Percentiles rank a stretch among this genome's conserved stretches.
These are phyloP conservation scores for Malassezia globosa DNA, from an alignment of 1,284 basidiomycete species.

Conservation along the genomic window DNA sequence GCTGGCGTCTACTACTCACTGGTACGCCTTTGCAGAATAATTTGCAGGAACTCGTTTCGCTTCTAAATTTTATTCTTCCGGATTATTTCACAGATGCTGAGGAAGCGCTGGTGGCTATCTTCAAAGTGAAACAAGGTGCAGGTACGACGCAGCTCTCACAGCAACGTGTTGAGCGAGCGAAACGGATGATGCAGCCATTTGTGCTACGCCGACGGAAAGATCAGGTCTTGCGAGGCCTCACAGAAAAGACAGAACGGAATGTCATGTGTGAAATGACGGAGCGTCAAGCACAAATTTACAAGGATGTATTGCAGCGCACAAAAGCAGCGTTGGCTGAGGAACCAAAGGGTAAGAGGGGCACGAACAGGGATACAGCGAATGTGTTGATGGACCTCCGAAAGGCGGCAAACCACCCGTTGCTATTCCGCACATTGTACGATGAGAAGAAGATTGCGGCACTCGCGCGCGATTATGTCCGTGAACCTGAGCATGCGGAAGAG, in stretches of 20 bases:
- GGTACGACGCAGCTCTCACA: conserved; percentile 75
- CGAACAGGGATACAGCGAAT: conserved; percentile 45
- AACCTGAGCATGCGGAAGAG: conserved; percentile 56
- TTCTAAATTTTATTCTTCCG: conserved; percentile 96
- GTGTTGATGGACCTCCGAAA: conserved; percentile 93
- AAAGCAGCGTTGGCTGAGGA: conserved; percentile 64
- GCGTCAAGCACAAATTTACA: conserved; percentile 71
- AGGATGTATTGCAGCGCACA: conserved; percentile 69
- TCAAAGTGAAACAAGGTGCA: conserved; percentile 84
- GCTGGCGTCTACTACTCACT: conserved; percentile 83
- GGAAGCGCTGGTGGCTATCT: conserved; percentile 76
- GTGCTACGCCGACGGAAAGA: conserved; percentile 80
- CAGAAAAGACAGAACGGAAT: conserved; percentile 79
- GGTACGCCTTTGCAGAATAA: conserved; percentile 81
- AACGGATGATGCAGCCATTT: conserved; percentile 98
- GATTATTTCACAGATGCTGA: conserved; percentile 68
- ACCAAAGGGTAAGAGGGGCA: not conserved
- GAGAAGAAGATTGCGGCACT: conserved; percentile 65
- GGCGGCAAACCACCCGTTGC: conserved; percentile 87
- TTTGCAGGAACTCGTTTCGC: conserved; percentile 75
- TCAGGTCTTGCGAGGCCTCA: conserved; percentile 81
- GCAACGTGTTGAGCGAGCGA: conserved; percentile 81
- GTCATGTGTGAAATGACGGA: conserved; percentile 88
- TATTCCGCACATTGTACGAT: conserved; percentile 75
- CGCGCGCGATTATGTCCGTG: conserved; percentile 72